Conservation (phyloP, 352 stramenopile species). For the Globisporangium cylindrosporum region DNA sequence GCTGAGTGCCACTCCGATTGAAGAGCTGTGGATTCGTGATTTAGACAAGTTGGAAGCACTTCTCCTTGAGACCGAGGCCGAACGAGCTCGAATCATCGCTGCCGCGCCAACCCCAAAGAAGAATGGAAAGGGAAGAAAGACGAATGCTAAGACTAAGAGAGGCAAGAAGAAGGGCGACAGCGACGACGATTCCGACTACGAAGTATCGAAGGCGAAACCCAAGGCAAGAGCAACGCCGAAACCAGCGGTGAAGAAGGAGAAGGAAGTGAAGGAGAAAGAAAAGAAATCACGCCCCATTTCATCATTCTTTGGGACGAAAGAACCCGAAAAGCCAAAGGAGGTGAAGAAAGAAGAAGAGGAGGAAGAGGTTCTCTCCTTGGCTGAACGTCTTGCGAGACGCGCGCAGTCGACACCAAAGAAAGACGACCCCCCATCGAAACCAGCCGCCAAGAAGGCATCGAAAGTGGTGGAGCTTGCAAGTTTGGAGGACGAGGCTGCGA, state of each 20-base stretch:
- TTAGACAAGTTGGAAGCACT: slow-evolving; percentile 87
- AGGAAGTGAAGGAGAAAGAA: slow-evolving; percentile 26
- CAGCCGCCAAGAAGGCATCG: slow-evolving; percentile 20
- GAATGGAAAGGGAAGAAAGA: slow-evolving; percentile 33
- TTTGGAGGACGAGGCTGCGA: slow-evolving; percentile 39
- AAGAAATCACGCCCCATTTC: slow-evolving; percentile 30
- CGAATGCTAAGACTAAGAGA: slow-evolving; percentile 52
- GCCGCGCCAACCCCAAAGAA: slow-evolving; percentile 65
- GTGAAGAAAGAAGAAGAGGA: slow-evolving; percentile 39
- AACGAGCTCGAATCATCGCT: slow-evolving; percentile 48
- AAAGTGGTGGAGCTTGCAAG: slow-evolving; percentile 41
- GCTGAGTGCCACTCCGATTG: slow-evolving; percentile 77
- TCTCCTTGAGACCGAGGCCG: slow-evolving; percentile 62
- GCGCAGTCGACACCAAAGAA: slow-evolving; percentile 50
- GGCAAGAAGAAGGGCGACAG: slow-evolving; percentile 34
- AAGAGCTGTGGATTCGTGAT: slow-evolving; percentile 93
- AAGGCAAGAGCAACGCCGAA: slow-evolving; percentile 38
- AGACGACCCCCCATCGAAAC: slow-evolving; percentile 21
- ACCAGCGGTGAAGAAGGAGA: slow-evolving; percentile 20
- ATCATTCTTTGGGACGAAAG: slow-evolving; percentile 50
- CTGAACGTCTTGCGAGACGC: slow-evolving; percentile 60
- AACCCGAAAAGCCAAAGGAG: slow-evolving; percentile 19
- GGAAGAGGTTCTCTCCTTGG: slow-evolving; percentile 71
- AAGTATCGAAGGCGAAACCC: slow-evolving; percentile 40
- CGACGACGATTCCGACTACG: slow-evolving; percentile 66